Evolutionary conservation across 805 yeast species (phyloP).

Genomic region (Candida insectalens): DNA sequence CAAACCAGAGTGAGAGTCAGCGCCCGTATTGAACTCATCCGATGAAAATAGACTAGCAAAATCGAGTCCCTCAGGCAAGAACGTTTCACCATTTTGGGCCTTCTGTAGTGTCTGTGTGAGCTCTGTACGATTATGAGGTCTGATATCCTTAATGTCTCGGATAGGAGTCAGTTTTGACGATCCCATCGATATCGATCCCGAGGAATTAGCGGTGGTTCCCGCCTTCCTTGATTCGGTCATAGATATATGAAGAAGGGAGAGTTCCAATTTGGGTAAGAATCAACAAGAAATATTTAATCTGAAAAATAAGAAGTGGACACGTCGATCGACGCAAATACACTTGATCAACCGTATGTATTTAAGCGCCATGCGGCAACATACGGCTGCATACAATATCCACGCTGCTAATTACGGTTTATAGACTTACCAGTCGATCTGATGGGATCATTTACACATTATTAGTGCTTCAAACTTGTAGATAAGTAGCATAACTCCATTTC

Average conservation of each 20-base stretch:
- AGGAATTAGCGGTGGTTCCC: neutral
- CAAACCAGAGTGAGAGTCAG: neutral
- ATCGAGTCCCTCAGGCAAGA: conserved; percentile 15
- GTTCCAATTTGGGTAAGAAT: neutral
- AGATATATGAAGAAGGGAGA: neutral
- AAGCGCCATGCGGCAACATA: too few relatives aligned
- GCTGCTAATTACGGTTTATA: too few relatives aligned
- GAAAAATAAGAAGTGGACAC: neutral
- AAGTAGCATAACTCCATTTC: too few relatives aligned
- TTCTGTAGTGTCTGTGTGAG: conserved; percentile 16
- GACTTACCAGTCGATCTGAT: too few relatives aligned
- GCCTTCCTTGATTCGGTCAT: neutral
- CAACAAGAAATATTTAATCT: neutral
- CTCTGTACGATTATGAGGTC: conserved; percentile 4
- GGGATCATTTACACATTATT: too few relatives aligned
- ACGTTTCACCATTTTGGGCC: conserved; percentile 18
- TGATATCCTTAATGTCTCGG: conserved; percentile 4
- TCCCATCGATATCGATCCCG: too few relatives aligned
- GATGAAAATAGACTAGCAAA: conserved; percentile 7
- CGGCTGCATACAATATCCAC: too few relatives aligned
- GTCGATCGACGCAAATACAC: neutral
- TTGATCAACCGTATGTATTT: too few relatives aligned
- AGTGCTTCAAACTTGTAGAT: too few relatives aligned
- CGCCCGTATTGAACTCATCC: conserved; percentile 3
- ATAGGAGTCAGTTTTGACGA: conserved; percentile 7